Base-by-base conservation (phyloP, 495 filamentous ascomycete species). In the Podospora anserina region DNA sequence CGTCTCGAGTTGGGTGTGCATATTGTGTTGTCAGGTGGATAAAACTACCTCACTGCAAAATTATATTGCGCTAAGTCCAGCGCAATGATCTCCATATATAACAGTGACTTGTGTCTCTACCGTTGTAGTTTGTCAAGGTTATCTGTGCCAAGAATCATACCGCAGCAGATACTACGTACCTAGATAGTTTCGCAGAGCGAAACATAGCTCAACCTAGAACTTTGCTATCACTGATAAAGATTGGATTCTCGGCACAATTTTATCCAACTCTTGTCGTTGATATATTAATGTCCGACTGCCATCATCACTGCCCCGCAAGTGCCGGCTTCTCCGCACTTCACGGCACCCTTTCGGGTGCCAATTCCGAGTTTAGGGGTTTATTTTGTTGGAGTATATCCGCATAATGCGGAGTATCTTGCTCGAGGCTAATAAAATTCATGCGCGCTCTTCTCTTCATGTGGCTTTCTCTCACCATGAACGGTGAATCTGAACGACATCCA, bases 311-410 rank as follows among this genome's bases (percentile, higher is more conserved):
- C 55, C 23, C 55, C 55, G n/a, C 60, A 62, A 62, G 26, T 62
- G 60, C 60, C 60, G 60, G 27, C 23, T 62, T 62, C 60, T 62
- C 60, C 60, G 60, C 60, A 62, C 27, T 4, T 16, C 9, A 19
- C 27, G 27, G 4, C 18, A 26, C 60, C 55, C 11, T 58, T 58
- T 32, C 60, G 60, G 60, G 18, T 62, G 60, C 7, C 18, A 18
- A 5, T 62, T 62, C 60, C 60, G 60, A 28, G 3, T 11, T 30
- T 32, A 34, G 30, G 60, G 60, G 60, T 28, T 5, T 19, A 3
- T 11, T 30, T 32, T 34, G 11, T 27, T 19, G 60, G 20, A 62
- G 60, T 62, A 62, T 62, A 62, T 6, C 60, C 60, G 60, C 5
- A 6, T n/a, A 15, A 34, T 28, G 26, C 26, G 30, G 60, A 62